Evolutionary conservation across 371 early-diverging fungal species (phyloP).

Genomic region (Gilbertella persicaria): DNA sequence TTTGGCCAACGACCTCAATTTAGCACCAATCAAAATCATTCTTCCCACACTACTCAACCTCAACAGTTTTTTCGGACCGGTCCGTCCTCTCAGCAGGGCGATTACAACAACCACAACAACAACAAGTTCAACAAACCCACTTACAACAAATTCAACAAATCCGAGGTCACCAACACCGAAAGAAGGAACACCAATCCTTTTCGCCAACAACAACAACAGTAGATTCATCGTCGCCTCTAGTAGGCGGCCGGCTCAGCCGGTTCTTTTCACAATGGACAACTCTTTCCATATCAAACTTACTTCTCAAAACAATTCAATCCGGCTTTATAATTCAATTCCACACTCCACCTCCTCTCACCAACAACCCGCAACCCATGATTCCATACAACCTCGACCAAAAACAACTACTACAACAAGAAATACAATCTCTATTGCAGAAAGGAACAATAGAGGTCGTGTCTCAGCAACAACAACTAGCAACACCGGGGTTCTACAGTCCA

Average conservation of each 20-base stretch:
- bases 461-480: background rate
- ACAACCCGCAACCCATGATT: background rate
- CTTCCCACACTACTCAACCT: background rate
- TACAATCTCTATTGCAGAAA: slow-evolving; percentile 2
- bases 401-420: background rate
- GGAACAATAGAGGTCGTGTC: background rate
- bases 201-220: background rate
- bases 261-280: slow-evolving; percentile 2
- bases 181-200: slow-evolving; percentile 5
- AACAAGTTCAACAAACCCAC: background rate
- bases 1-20: background rate
- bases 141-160: background rate
- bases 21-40: background rate
- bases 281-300: background rate
- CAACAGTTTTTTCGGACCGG: slow-evolving; percentile 11
- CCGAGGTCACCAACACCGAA: background rate
- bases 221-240: background rate
- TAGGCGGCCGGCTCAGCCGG: slow-evolving; percentile 1
- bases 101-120: slow-evolving; percentile 2
- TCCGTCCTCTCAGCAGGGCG: slow-evolving; percentile 13
- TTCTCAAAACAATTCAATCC: background rate
- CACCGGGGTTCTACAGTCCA: slow-evolving; percentile 14
- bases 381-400: slow-evolving; percentile 3
- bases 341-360: background rate
- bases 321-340: background rate